Evolutionary conservation across 2,329 filamentous ascomycete genomes (phyloP).

Genomic region (Xylaria sp.): DNA sequence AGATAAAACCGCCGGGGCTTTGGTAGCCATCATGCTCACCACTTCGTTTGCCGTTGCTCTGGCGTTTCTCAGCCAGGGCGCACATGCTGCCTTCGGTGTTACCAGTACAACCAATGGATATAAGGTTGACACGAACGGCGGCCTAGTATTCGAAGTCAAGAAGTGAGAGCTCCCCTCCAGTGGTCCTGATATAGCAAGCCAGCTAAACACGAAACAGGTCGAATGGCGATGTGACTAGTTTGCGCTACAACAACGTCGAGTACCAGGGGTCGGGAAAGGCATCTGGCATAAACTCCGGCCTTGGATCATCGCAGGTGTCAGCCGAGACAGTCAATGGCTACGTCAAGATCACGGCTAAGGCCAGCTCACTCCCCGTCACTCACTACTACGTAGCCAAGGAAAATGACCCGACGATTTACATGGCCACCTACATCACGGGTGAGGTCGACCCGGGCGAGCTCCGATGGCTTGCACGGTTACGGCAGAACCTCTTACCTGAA

Average conservation of each 20-base stretch:
- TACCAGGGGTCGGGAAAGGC: conserved; percentile 19
- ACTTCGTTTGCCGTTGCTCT: conserved; percentile 2
- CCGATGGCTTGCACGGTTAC: conserved; percentile 19
- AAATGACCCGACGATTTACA: conserved; percentile 21
- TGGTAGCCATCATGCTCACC: conserved; percentile 7
- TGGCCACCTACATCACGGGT: conserved; percentile 24
- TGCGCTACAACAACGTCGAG: conserved; percentile 16
- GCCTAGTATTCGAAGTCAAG: conserved; percentile 21
- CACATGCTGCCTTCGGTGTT: conserved; percentile 16
- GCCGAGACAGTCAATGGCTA: conserved; percentile 15
- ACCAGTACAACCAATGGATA: conserved; percentile 15
- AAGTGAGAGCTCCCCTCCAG: conserved; percentile 2
- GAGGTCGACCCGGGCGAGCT: conserved; percentile 22
- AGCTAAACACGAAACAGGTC: conserved; percentile 7
- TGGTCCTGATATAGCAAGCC: not conserved
- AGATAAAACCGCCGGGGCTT: not conserved
- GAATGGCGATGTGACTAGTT: conserved; percentile 19
- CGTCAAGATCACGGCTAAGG: conserved; percentile 19
- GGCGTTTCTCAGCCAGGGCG: conserved; percentile 1
- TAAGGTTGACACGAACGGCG: conserved; percentile 22
- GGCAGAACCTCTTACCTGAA: conserved; percentile 9
- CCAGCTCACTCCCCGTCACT: conserved; percentile 15
- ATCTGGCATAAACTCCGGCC: conserved; percentile 19
- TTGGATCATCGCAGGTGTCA: conserved; percentile 17
- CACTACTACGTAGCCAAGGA: conserved; percentile 23